Evolutionary conservation across 768 basidiomycete species (phyloP), one percentile per base, ranked within the genome.

Genomic region (Hericium rajendrae): DNA sequence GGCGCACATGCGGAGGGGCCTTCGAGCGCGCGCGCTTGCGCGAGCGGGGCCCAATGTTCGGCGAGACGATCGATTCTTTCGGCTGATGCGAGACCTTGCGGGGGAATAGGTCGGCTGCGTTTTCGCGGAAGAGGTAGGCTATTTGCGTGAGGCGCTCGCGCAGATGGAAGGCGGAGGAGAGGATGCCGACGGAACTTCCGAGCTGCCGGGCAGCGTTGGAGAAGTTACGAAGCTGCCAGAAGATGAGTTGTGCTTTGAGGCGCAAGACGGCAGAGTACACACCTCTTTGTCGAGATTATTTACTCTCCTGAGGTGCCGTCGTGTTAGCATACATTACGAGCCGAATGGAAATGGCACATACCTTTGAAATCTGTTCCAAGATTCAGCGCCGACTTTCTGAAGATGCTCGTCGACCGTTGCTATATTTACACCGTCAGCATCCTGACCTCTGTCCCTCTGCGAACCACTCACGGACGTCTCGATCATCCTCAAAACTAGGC

Each of bases 71-170:
- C 16, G 61, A 61, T 59, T 67, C 83, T 70, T 56, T 73, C 64
- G 65, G 71, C 65, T 62, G 78, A 62, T 64, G 77, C 72, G 57
- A 56, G 26, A 87, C 71, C 62, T 85, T 88, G 20, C 82, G 77
- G 6, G 85, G 86, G 60, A 88, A 89, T n/a, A 88, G 75, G 60
- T 84, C 82, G 16, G 86, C 84, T 1, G 86, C 85, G 63, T 88
- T 90, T 69, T 86, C 82, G 43, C 80, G 82, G 68, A 87, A 88
- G 13, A 90, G 76, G 66, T 79, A 83, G 8, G 86, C 74, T 8
- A 90, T 75, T 61, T 84, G 83, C 3, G 83, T 79, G 18, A 89
- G 74, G 6, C 86, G 79, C 59, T 83, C 80, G 2, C 88, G 83
- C 37, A 90, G 78, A 63, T 83, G 80, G 67, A 81, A 86, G 0